Evolutionary conservation across 108 stramenopile genomes (phyloP).

Genomic region (Pelagomonas calceolata): DNA sequence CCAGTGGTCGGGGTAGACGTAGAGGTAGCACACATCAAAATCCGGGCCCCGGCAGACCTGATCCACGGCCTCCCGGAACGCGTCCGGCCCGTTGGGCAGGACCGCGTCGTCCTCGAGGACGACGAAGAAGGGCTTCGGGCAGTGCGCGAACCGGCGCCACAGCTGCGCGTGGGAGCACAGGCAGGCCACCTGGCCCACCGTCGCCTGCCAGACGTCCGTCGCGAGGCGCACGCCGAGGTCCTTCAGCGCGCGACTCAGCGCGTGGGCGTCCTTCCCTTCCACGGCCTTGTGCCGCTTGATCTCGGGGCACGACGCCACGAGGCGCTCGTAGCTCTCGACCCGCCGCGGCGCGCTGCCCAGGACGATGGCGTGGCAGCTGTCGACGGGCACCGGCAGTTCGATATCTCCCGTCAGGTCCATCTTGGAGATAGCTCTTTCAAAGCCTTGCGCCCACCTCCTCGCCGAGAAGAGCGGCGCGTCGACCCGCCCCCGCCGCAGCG

Average conservation of each 20-base stretch:
- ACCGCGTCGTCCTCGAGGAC: neutral
- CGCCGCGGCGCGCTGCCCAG: too few relatives aligned
- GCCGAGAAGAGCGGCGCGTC: too few relatives aligned
- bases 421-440: neutral
- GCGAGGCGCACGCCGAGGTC: neutral
- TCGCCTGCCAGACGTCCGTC: neutral
- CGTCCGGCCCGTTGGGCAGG: neutral
- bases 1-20: constrained; percentile 1
- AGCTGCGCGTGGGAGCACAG: neutral
- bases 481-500: too few relatives aligned
- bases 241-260: neutral
- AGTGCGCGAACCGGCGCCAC: neutral
- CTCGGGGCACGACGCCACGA: too few relatives aligned
- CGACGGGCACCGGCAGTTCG: too few relatives aligned
- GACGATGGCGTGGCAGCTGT: too few relatives aligned
- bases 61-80: neutral
- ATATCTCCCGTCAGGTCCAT: too few relatives aligned
- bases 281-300: too few relatives aligned
- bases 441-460: neutral
- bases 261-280: neutral
- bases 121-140: neutral
- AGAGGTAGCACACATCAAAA: neutral
- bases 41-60: neutral
- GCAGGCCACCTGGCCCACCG: neutral
- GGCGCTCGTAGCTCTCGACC: too few relatives aligned